Evolutionary conservation across 805 yeast species (phyloP).

Genomic region (Kluyveromyces nonfermentans): DNA sequence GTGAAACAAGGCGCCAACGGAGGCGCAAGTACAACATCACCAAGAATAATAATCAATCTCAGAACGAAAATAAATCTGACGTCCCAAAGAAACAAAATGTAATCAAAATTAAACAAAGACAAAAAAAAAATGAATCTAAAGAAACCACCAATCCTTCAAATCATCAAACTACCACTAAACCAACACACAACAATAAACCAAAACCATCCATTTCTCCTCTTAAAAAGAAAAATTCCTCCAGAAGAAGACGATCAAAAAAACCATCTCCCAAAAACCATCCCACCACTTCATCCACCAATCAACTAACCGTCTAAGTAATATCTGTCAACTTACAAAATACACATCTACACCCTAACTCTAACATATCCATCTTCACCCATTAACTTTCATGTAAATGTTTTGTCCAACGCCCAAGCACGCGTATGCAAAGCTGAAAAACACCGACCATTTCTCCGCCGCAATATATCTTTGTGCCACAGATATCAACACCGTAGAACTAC

Average conservation of each 20-base stretch:
- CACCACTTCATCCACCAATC: not conserved
- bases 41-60: not conserved
- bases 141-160: not conserved
- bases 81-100: not conserved
- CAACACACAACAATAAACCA: no score
- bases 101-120: not conserved
- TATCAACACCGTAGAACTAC: constrained; percentile 14
- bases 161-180: no score
- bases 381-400: constrained; percentile 15
- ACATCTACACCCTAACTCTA: no score
- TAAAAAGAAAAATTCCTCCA: not conserved
- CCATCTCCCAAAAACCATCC: not conserved
- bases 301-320: no score
- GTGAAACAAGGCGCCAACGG: not conserved
- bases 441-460: constrained; percentile 18
- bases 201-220: not conserved
- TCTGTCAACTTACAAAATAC: no score
- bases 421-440: constrained; percentile 19
- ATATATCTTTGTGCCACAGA: constrained; percentile 16
- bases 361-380: no score
- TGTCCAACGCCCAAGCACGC: constrained; percentile 16
- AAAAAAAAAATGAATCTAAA: not conserved
- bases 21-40: not conserved
- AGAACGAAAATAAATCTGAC: not conserved
- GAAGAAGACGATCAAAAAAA: not conserved